These are phyloP conservation scores for Sextonia rubra DNA, from an alignment of 164 flowering plant genomes.

Conservation along the genomic window DNA sequence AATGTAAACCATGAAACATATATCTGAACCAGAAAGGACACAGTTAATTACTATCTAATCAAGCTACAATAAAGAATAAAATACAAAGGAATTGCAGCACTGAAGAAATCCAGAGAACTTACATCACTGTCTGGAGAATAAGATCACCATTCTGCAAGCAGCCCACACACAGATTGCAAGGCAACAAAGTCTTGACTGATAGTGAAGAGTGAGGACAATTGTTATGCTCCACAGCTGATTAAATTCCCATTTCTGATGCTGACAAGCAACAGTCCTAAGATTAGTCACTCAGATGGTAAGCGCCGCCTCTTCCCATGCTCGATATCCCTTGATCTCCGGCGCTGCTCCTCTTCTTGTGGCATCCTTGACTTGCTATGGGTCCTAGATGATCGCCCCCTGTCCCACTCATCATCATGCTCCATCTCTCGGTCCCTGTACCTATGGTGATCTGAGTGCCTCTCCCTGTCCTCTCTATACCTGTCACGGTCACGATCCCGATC, in stretches of 20 bases:
- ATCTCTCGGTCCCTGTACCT: constrained; percentile 56
- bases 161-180: background rate
- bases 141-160: background rate
- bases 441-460: constrained; percentile 56
- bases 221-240: background rate
- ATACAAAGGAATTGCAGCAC: background rate
- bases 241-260: background rate
- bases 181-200: background rate
- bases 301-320: constrained; percentile 65
- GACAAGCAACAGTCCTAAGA: background rate
- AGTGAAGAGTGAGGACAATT: background rate
- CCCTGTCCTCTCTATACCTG: constrained; percentile 61
- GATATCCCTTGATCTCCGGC: constrained; percentile 71
- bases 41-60: background rate
- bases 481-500: constrained; percentile 50
- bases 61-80: background rate
- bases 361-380: constrained; percentile 58
- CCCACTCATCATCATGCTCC: constrained; percentile 72
- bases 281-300: constrained; percentile 12
- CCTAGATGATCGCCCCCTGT: constrained; percentile 69
- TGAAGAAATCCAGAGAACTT: background rate
- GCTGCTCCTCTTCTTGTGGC: constrained; percentile 64
- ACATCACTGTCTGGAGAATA: background rate
- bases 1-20: background rate
- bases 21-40: background rate